Base-by-base conservation (phyloP, 371 early-diverging fungal species). In the Mucor saturninus region DNA sequence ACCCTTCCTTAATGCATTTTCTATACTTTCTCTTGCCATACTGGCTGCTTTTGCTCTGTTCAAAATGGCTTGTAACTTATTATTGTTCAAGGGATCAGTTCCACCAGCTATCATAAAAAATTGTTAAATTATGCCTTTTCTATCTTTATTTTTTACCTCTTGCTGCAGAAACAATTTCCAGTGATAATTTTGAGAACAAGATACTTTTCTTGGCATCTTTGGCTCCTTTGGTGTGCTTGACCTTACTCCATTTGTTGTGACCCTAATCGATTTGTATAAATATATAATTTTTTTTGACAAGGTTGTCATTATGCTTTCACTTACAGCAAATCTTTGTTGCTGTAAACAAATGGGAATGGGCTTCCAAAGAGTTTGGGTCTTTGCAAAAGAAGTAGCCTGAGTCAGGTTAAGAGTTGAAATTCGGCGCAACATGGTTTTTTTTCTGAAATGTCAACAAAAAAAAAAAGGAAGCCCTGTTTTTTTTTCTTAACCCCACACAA, bases 21-120 rank as follows among this genome's bases (percentile, higher is more conserved):
- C 91, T 45, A 91, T 72, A 61, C 79, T 93, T 57, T 86, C 86
- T 60, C 88, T 93, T 7, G 93, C 89, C 83, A 93, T 79, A 62
- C 82, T 85, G 1, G 74, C 79, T 37, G 76, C 73, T 56, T 81
- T 83, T 5, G 90, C 91, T 59, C 81, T 77, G 37, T 79, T 80
- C n/a, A 93, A 66, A 6, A 86, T 83, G 2, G 89, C 77, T 2
- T 85, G 79, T 14, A 89, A 65, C 38, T 79, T 71, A 10, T 81
- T 67, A 62, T 87, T 87, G 28, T 73, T 49, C 11, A 43, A 40
- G 4, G 81, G 75, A 69, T 89, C 89, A 0, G 75, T n/a, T 8
- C 86, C 86, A 14, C 82, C 83, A 43, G 80, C 84, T 81, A 46
- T 39, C 3, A 38, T 42, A 21, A 50, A 15, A 21, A 51, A 7